These are phyloP conservation scores for Alternaria metachromatica DNA, from an alignment of 2,329 filamentous ascomycete genomes.

Conservation along the genomic window DNA sequence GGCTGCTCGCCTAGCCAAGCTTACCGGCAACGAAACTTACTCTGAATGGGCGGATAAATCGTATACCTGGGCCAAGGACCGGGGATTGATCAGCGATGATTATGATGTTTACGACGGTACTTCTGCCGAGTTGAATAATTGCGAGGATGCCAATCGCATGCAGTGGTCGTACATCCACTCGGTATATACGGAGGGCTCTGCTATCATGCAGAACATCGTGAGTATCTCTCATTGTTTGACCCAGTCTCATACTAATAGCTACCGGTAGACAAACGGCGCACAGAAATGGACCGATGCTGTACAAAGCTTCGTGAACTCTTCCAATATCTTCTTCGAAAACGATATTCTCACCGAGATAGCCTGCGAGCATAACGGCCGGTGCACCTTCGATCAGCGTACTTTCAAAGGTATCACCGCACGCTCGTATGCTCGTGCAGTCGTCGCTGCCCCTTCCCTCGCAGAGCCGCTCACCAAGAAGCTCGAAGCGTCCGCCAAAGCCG, in stretches of 20 bases:
- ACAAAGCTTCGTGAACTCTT: slow-evolving; percentile 34
- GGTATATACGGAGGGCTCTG: slow-evolving; percentile 58
- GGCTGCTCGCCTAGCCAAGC: slow-evolving; percentile 73
- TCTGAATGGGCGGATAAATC: slow-evolving; percentile 68
- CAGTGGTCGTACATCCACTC: slow-evolving; percentile 61
- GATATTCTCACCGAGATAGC: slow-evolving; percentile 70
- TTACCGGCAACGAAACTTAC: slow-evolving; percentile 64
- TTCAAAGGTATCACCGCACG: slow-evolving; percentile 61
- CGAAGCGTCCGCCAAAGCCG: slow-evolving; percentile 28
- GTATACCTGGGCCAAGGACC: slow-evolving; percentile 60
- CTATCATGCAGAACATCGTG: slow-evolving; percentile 58
- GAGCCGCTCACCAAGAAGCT: slow-evolving; percentile 23
- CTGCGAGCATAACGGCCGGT: slow-evolving; percentile 65
- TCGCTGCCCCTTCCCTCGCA: slow-evolving; percentile 25
- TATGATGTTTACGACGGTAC: slow-evolving; percentile 61
- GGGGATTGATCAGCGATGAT: slow-evolving; percentile 56
- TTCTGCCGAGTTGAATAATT: slow-evolving; percentile 49
- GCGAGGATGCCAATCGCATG: slow-evolving; percentile 54
- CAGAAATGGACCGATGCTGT: slow-evolving; percentile 31
- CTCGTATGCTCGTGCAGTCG: slow-evolving; percentile 31
- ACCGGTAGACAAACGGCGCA: slow-evolving; percentile 27
- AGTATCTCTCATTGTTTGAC: slow-evolving; percentile 16
- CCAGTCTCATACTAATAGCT: background rate
- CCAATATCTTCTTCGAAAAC: slow-evolving; percentile 49
- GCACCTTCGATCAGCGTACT: slow-evolving; percentile 69